phyloP scores from a whole-genome alignment of 1,284 basidiomycete species.

The Golubevia pallescens region DNA sequence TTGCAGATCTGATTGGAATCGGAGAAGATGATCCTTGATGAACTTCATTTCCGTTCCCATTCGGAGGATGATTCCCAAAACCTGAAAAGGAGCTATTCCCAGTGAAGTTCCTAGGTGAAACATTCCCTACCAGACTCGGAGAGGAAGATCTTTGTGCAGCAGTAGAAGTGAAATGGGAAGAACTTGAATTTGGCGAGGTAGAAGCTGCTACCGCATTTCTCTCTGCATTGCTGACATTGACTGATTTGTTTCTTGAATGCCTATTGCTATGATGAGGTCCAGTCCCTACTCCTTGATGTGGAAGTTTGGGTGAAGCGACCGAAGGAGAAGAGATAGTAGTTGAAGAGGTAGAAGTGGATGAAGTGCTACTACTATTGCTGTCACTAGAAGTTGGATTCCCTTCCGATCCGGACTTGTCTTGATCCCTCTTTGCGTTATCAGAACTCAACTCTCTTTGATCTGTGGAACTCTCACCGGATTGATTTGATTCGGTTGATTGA shows the following conservation, averaged over 20 bases:
- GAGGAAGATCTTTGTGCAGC: no score
- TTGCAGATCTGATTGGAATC: no score
- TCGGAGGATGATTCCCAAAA: no score
- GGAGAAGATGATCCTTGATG: no score
- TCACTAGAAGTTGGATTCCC: background rate
- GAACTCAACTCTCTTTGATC: background rate
- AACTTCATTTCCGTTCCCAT: no score
- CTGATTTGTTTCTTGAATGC: background rate
- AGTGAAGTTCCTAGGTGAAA: no score
- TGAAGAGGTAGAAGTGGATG: background rate
- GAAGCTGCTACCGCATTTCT: background rate
- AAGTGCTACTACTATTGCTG: background rate
- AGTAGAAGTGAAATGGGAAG: no score
- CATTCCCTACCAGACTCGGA: no score
- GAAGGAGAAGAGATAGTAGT: background rate
- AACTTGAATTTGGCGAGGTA: background rate
- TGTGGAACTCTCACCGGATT: background rate
- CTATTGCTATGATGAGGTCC: background rate
- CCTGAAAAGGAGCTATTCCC: no score
- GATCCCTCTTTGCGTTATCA: background rate
- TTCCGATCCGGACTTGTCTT: background rate
- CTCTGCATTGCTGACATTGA: background rate
- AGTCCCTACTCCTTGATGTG: background rate
- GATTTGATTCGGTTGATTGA: background rate
- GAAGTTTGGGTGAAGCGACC: background rate